Evolutionary conservation across 371 early-diverging fungal species (phyloP), one percentile per base, ranked within the genome.

Genomic region (Circinella minor): DNA sequence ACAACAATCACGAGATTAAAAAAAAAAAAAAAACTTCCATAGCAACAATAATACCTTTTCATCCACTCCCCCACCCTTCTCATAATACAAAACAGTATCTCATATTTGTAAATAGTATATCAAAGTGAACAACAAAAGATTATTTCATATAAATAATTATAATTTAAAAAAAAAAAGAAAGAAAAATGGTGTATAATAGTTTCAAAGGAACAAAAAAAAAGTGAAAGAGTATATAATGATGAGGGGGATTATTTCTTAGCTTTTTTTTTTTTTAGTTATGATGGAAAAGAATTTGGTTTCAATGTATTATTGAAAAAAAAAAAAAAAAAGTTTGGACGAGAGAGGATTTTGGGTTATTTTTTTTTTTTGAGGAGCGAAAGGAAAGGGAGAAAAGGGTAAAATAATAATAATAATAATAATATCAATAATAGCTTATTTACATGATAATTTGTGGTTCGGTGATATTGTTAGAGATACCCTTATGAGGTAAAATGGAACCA

Each of bases 381-480:
- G 51, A n/a, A 13, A 17, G 51, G 8, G 4, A n/a, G 14, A n/a
- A 15, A n/a, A 51, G 51, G 51, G 51, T 51, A 51, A 51, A 13
- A 14, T 17, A 13, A 8, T 51, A 13, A 13, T 51, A 43, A 3
- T 51, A 51, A 51, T 51, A 13, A 13, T 51, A 43, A n/a, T 51
- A 51, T 13, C 51, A 51, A 60, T 57, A 27, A 27, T 27, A 57
- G 62, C 34, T 43, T 77, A 77, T 82, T 86, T 93, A 98, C 98
- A 98, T 96, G 81, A 98, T 93, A 76, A 98, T 97, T 76, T 92
- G 92, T 48, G 98, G 97, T 82, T 96, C 96, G 63, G 95, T 91
- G 74, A 98, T 92, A 77, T 94, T 95, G 65, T 84, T 74, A 63
- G 90, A 87, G 73, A 98, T 93, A 60, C 88, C 85, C 87, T 98